phyloP scores from a whole-genome alignment of 768 basidiomycete genomes.

The Gymnopilus junonius region DNA sequence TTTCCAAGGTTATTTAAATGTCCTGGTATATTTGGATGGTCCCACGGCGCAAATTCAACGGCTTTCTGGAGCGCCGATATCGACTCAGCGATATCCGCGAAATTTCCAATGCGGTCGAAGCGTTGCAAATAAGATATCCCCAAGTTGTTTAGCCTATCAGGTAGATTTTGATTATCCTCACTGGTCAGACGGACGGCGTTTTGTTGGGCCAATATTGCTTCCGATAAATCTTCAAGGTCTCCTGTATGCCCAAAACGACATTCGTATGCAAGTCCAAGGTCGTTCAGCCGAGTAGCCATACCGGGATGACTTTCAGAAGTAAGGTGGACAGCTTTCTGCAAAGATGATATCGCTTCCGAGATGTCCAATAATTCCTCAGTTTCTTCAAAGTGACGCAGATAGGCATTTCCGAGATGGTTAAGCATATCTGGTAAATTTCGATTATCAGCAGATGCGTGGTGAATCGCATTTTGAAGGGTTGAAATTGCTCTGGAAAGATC shows the following conservation, averaged over 20 bases:
- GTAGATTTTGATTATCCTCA: not conserved
- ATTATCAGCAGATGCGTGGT: not conserved
- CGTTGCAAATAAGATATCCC: constrained; percentile 10
- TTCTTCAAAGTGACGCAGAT: constrained; percentile 15
- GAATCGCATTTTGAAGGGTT: not conserved
- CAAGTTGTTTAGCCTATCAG: constrained; percentile 16
- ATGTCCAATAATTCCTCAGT: not conserved
- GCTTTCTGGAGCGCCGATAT: constrained; percentile 13
- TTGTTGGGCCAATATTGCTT: not conserved
- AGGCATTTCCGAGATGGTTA: constrained; percentile 4
- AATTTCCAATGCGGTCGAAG: constrained; percentile 25
- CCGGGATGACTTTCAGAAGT: not conserved
- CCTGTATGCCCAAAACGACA: not conserved
- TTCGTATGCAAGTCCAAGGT: not conserved
- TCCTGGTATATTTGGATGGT: constrained; percentile 17
- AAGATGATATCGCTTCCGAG: not conserved
- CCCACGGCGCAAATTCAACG: constrained; percentile 14
- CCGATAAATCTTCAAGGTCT: not conserved
- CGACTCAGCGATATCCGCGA: constrained; percentile 26
- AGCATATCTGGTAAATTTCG: not conserved
- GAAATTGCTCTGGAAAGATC: constrained; percentile 3
- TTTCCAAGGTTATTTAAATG: constrained; percentile 25
- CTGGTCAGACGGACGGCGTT: not conserved
- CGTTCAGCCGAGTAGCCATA: not conserved
- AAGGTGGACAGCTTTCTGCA: not conserved